phyloP scores from a whole-genome alignment of 768 basidiomycete genomes.

The Trametes sanguinea region DNA sequence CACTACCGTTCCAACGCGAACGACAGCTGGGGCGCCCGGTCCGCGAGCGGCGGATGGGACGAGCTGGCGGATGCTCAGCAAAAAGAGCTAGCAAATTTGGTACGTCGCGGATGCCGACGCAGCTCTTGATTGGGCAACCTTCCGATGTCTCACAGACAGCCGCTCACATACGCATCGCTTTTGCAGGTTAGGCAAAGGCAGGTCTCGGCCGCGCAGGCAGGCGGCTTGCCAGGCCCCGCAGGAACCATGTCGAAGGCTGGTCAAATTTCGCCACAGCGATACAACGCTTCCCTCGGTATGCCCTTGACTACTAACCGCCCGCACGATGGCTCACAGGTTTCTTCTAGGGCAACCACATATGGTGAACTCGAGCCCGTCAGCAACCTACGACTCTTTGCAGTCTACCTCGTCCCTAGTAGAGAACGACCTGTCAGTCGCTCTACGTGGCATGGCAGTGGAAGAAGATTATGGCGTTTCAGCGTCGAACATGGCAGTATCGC shows the following conservation, averaged over 20 bases:
- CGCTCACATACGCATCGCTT: slow-evolving; percentile 5
- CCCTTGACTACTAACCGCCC: slow-evolving; percentile 22
- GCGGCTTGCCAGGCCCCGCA: slow-evolving; percentile 19
- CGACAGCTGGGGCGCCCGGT: slow-evolving; percentile 56
- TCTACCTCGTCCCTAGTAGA: slow-evolving; percentile 44
- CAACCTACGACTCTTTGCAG: slow-evolving; percentile 41
- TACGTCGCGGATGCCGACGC: slow-evolving; percentile 32
- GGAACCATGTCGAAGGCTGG: slow-evolving; percentile 43
- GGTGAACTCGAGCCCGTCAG: slow-evolving; percentile 23
- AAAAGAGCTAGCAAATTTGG: slow-evolving; percentile 52
- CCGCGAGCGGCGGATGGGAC: slow-evolving; percentile 62
- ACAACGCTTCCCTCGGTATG: slow-evolving; percentile 48
- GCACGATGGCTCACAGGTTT: not conserved
- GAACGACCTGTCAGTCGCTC: slow-evolving; percentile 54
- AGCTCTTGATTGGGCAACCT: not conserved
- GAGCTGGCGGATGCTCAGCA: slow-evolving; percentile 51
- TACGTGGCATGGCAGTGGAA: slow-evolving; percentile 64
- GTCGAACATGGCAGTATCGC: slow-evolving; percentile 36
- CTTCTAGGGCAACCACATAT: slow-evolving; percentile 28
- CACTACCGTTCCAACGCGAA: slow-evolving; percentile 48
- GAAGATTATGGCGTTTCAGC: slow-evolving; percentile 47
- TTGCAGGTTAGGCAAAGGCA: slow-evolving; percentile 21
- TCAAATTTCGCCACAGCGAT: slow-evolving; percentile 57
- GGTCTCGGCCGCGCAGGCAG: slow-evolving; percentile 19
- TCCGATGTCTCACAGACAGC: not conserved